Conservation (phyloP, 176 grass and related monocot genomes). For the Triticum turgidum region DNA sequence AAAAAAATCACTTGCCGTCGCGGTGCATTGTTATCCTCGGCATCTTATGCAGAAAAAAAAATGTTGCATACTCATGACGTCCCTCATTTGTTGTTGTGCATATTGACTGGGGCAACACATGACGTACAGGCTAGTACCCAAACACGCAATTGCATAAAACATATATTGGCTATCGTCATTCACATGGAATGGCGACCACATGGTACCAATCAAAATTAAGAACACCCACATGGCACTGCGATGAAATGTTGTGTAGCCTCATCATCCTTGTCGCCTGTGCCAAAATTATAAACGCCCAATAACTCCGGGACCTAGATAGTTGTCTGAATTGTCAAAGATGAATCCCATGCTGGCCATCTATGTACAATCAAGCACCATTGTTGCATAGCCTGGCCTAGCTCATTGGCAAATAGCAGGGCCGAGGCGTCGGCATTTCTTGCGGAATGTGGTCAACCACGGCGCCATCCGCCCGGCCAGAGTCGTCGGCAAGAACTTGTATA, state of each 20-base stretch:
- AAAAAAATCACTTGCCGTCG: background rate
- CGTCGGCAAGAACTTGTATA: too few relatives aligned
- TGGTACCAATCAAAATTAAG: constrained; percentile 40
- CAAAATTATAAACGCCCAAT: constrained; percentile 37
- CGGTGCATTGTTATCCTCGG: background rate
- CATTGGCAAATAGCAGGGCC: constrained; percentile 51
- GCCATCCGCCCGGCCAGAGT: too few relatives aligned
- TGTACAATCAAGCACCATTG: background rate
- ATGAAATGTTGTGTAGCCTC: constrained; percentile 21
- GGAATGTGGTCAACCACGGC: too few relatives aligned
- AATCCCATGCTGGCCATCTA: background rate
- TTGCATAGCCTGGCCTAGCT: constrained; percentile 41
- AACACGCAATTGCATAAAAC: background rate
- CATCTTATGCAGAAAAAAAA: background rate
- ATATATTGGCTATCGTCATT: background rate
- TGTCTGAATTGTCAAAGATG: constrained; percentile 27
- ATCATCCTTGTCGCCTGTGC: constrained; percentile 24
- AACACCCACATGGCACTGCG: constrained; percentile 33
- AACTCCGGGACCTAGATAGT: constrained; percentile 39
- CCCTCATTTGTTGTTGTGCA: background rate
- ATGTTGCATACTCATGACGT: background rate
- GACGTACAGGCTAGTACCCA: constrained; percentile 11
- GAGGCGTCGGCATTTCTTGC: background rate
- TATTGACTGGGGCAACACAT: background rate
- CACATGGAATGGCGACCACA: constrained; percentile 27